These are phyloP conservation scores for Endocalyx cinctus DNA, from an alignment of 2,329 filamentous ascomycete genomes.

Conservation along the genomic window DNA sequence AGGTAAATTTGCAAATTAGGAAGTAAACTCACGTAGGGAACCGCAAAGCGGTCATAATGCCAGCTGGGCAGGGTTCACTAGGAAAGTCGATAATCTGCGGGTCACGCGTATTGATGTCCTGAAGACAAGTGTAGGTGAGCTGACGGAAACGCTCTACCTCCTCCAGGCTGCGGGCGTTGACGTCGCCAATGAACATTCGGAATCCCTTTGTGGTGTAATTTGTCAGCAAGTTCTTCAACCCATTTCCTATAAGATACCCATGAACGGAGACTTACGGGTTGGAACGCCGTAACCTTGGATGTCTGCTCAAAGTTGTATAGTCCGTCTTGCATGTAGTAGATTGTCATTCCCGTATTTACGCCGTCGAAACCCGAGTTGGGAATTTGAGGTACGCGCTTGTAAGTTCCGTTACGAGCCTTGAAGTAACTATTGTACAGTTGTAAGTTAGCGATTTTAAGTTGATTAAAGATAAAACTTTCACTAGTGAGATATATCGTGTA, in stretches of 20 bases:
- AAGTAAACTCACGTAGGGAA: constrained; percentile 28
- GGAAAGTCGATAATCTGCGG: constrained; percentile 32
- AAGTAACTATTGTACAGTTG: constrained; percentile 17
- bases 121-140: constrained; percentile 31
- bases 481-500: too few relatives aligned
- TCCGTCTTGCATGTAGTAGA: constrained; percentile 30
- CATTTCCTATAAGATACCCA: too few relatives aligned
- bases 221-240: not conserved
- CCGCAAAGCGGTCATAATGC: constrained; percentile 34
- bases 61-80: constrained; percentile 29
- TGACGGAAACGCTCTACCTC: constrained; percentile 31
- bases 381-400: constrained; percentile 24
- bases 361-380: constrained; percentile 26
- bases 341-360: constrained; percentile 33
- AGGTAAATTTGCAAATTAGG: not conserved
- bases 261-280: constrained; percentile 17
- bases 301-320: constrained; percentile 26
- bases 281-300: constrained; percentile 36
- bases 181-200: constrained; percentile 34
- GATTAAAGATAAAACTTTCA: not conserved
- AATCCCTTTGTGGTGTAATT: constrained; percentile 27
- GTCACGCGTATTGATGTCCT: constrained; percentile 29
- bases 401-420: constrained; percentile 24
- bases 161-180: constrained; percentile 23
- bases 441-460: not conserved